phyloP scores from a whole-genome alignment of 108 stramenopile genomes.

The Nitzschia sp. region DNA sequence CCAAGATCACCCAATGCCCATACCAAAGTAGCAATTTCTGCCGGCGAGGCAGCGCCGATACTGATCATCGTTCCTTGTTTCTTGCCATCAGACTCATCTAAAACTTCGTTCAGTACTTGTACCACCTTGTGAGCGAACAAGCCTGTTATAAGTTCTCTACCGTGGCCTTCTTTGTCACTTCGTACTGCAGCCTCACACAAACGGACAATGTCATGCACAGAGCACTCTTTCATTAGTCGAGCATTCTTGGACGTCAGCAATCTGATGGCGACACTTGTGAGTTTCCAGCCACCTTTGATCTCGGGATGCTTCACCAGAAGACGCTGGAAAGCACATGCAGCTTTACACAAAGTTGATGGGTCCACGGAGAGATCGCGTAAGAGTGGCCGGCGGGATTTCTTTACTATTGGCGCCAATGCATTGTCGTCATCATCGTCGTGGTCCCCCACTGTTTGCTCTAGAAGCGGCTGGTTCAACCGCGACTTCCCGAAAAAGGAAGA shows the following conservation, averaged over 20 bases:
- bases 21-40: slow-evolving; percentile 36
- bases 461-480: slow-evolving; percentile 18
- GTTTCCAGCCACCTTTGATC: slow-evolving; percentile 37
- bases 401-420: neutral
- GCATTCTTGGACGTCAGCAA: slow-evolving; percentile 55
- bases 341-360: slow-evolving; percentile 54
- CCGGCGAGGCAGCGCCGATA: slow-evolving; percentile 20
- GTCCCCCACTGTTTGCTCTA: slow-evolving; percentile 41
- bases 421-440: slow-evolving; percentile 38
- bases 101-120: slow-evolving; percentile 42
- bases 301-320: slow-evolving; percentile 26
- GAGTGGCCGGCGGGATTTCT: slow-evolving; percentile 29
- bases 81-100: slow-evolving; percentile 10
- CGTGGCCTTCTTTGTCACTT: slow-evolving; percentile 30
- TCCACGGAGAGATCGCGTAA: slow-evolving; percentile 50
- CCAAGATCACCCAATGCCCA: slow-evolving; percentile 56
- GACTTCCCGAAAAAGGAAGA: slow-evolving; percentile 48
- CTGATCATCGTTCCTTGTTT: slow-evolving; percentile 8
- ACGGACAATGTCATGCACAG: slow-evolving; percentile 37
- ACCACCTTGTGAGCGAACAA: slow-evolving; percentile 48
- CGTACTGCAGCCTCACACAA: slow-evolving; percentile 38
- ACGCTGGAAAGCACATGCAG: slow-evolving; percentile 35
- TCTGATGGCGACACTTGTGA: slow-evolving; percentile 44
- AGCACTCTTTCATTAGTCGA: slow-evolving; percentile 44
- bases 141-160: slow-evolving; percentile 33